Evolutionary conservation across 495 filamentous ascomycete species (phyloP).

Genomic region (Tuber microsphaerosporum): DNA sequence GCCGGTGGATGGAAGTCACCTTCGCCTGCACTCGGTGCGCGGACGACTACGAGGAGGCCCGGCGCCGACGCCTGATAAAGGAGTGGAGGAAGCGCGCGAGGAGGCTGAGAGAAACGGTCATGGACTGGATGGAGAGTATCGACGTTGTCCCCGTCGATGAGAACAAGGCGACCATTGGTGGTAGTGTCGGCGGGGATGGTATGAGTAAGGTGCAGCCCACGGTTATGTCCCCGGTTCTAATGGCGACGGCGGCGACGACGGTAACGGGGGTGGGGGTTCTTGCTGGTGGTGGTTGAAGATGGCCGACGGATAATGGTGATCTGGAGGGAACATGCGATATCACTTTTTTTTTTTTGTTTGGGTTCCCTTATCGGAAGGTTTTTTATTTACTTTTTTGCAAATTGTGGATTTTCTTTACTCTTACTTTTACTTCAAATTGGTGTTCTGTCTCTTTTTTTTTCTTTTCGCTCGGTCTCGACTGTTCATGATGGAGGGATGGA

Average conservation of each 20-base stretch:
- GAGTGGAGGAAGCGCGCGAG: not conserved
- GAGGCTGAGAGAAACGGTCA: not conserved
- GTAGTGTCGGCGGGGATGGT: not conserved
- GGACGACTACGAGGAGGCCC: not conserved
- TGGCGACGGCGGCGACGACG: not conserved
- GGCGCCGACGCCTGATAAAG: not conserved
- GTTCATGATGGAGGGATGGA: conserved; percentile 3
- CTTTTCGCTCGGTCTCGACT: not conserved
- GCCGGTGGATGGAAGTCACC: conserved; percentile 1
- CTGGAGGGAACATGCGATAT: conserved; percentile 5
- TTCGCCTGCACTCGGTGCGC: not conserved
- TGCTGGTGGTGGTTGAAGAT: not conserved
- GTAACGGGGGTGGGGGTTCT: not conserved
- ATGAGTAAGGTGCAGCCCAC: not conserved
- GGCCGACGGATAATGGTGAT: not conserved
- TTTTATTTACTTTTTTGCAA: not conserved
- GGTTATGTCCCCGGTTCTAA: not conserved
- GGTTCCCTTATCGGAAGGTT: not conserved
- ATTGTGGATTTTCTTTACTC: conserved; percentile 3
- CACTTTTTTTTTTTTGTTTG: not conserved
- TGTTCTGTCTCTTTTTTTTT: not conserved
- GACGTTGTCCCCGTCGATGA: not conserved
- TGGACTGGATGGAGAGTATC: conserved; percentile 3
- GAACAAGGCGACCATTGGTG: not conserved
- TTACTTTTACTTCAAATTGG: not conserved